These are phyloP conservation scores for Cercospora sp. DNA, from an alignment of 2,329 filamentous ascomycete species.

Conservation along the genomic window DNA sequence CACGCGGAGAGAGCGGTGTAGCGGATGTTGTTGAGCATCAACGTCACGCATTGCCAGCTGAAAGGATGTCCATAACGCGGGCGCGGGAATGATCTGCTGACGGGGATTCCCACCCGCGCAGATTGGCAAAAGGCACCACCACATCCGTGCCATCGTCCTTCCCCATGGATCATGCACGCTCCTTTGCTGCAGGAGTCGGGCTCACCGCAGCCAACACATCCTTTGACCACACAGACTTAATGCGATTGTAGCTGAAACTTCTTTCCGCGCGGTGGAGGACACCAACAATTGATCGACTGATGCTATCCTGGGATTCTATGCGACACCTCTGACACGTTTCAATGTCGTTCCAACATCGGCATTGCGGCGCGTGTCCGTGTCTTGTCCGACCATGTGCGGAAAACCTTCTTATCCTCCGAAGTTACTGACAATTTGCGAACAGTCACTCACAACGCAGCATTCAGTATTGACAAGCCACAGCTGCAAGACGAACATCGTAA, in stretches of 20 bases:
- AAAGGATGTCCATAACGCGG: background rate
- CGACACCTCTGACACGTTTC: background rate
- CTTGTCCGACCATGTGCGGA: conserved; percentile 11
- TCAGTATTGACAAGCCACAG: background rate
- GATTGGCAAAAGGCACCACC: conserved; percentile 2
- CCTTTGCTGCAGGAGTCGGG: background rate
- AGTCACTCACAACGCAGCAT: background rate
- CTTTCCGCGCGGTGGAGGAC: background rate
- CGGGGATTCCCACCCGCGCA: conserved; percentile 3
- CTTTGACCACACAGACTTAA: background rate
- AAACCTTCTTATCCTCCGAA: background rate
- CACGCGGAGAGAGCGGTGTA: background rate
- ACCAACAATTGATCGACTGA: background rate
- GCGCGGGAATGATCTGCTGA: background rate
- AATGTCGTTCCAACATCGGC: conserved; percentile 7
- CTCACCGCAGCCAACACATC: conserved; percentile 2
- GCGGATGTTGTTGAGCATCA: background rate
- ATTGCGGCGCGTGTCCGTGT: background rate
- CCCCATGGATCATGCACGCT: conserved; percentile 6
- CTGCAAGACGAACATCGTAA: background rate
- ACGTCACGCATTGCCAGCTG: background rate
- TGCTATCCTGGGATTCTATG: background rate
- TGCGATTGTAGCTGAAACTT: background rate
- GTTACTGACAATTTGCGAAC: background rate
- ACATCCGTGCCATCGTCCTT: background rate